Base-by-base conservation (phyloP, 108 stramenopile species). In the Cyclotella choctawhatcheeana region DNA sequence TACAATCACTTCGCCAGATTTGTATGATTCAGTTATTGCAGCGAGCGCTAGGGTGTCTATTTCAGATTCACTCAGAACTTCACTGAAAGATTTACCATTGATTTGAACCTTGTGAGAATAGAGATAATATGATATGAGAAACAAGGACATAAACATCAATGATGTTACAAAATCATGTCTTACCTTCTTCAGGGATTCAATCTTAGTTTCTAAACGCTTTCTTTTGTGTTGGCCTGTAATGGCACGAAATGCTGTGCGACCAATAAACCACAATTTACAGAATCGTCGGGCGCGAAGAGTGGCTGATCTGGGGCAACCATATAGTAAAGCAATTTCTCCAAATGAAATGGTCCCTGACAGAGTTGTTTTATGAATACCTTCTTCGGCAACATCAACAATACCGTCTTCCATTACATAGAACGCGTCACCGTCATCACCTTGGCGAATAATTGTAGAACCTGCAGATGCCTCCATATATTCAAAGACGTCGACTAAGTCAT, bases 241-340 rank as follows among this genome's bases (percentile, higher is more conserved):
- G 32, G 44, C 52, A 31, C 80, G 59, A 51, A 69, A 89, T 30
- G 69, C 67, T 13, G 53, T 51, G 6, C 84, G 51, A 13, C 45
- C 40, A 30, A 76, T 69, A 22, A 54, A 43, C 75, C 68, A 71
- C 21, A 76, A 33, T 29, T 63, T 35, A 37, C 82, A 82, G 53
- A 84, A 84, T 3, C 48, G 58, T 3, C 61, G 53, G 16, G 84
- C 81, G 47, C 74, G 62, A 60, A 89, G 67, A 44, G 86, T 85
- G 10, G 89, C 89, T 17, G 80, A 73, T 33, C 89, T 79, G 0
- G 88, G 85, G 45, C 64, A 77, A 54, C 87, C 87, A 81, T 86
- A 87, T 79, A 94, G 84, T 55, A 94, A 78, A 8, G 89, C 88
- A 5, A 89, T 84, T 73, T 94, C 93, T 16, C 93, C 93, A 66